A percentile compares a stretch with the other conserved stretches of the same genome.
Conservation (phyloP, 2,329 filamentous ascomycete genomes). For the Paraphaeosphaeria minitans region DNA sequence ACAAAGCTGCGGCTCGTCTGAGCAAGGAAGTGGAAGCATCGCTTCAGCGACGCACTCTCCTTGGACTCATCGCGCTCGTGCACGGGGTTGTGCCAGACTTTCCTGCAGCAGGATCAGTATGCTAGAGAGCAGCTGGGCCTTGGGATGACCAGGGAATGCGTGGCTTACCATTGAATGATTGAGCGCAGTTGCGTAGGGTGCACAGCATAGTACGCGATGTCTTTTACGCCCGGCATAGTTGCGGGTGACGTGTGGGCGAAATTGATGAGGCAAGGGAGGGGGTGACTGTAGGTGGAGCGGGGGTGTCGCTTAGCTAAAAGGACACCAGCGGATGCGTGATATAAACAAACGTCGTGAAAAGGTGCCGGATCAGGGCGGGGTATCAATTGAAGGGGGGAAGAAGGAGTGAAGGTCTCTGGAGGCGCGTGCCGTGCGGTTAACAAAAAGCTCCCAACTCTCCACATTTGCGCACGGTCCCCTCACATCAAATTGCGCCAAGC, state of each 20-base stretch:
- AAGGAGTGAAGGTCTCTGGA: not conserved
- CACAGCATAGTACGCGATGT: slow-evolving; percentile 71
- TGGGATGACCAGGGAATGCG: not conserved
- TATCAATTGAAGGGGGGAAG: slow-evolving; percentile 10
- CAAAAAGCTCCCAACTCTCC: not conserved
- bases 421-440: not conserved
- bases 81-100: slow-evolving; percentile 94
- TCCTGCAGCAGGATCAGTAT: slow-evolving; percentile 63
- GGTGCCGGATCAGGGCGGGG: slow-evolving; percentile 6
- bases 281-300: too few relatives aligned
- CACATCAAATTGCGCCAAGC: not conserved
- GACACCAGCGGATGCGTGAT: slow-evolving; percentile 1
- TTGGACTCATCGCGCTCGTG: slow-evolving; percentile 79
- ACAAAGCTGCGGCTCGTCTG: slow-evolving; percentile 92
- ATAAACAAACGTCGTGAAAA: not conserved
- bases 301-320: slow-evolving; percentile 12
- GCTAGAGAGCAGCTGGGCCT: slow-evolving; percentile 13
- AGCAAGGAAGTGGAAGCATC: slow-evolving; percentile 86
- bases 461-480: not conserved
- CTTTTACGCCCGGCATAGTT: slow-evolving; percentile 48
- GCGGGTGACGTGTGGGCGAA: slow-evolving; percentile 8
- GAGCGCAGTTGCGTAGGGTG: slow-evolving; percentile 80
- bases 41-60: slow-evolving; percentile 73
- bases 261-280: not conserved
- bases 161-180: slow-evolving; percentile 82